Conservation (phyloP, 2,329 filamentous ascomycete genomes). For the Aspergillus pseudoglaucus region DNA sequence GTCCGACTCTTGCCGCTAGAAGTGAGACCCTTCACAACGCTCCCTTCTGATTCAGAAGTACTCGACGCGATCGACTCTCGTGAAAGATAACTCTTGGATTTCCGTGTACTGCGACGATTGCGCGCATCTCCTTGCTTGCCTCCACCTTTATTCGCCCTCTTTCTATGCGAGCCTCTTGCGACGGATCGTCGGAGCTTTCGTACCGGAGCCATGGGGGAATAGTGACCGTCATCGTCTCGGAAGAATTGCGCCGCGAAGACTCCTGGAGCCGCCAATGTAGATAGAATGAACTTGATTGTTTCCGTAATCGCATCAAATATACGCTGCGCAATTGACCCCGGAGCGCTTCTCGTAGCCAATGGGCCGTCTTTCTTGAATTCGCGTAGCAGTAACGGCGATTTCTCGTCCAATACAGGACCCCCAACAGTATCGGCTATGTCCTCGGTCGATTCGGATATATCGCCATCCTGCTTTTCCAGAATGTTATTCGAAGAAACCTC, state of each 20-base stretch:
- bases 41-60: constrained; percentile 51
- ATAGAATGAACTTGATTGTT: constrained; percentile 70
- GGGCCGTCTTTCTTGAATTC: constrained; percentile 30
- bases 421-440: constrained; percentile 12
- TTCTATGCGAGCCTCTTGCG: constrained; percentile 12
- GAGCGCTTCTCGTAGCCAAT: constrained; percentile 31
- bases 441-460: constrained; percentile 16
- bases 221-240: constrained; percentile 71
- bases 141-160: constrained; percentile 16
- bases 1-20: constrained; percentile 18
- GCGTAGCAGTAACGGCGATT: constrained; percentile 57
- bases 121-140: constrained; percentile 16
- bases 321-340: constrained; percentile 56
- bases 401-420: constrained; percentile 50
- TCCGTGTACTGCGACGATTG: constrained; percentile 25
- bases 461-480: constrained; percentile 22
- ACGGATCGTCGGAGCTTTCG: constrained; percentile 49
- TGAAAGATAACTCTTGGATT: constrained; percentile 26
- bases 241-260: constrained; percentile 78
- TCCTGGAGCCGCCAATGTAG: constrained; percentile 70
- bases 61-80: constrained; percentile 44
- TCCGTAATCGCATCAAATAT: constrained; percentile 67
- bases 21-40: constrained; percentile 13
- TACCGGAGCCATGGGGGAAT: constrained; percentile 70
- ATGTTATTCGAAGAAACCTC: constrained; percentile 28